Conservation (phyloP, 805 yeast species). For the Kuraishia borneana region DNA sequence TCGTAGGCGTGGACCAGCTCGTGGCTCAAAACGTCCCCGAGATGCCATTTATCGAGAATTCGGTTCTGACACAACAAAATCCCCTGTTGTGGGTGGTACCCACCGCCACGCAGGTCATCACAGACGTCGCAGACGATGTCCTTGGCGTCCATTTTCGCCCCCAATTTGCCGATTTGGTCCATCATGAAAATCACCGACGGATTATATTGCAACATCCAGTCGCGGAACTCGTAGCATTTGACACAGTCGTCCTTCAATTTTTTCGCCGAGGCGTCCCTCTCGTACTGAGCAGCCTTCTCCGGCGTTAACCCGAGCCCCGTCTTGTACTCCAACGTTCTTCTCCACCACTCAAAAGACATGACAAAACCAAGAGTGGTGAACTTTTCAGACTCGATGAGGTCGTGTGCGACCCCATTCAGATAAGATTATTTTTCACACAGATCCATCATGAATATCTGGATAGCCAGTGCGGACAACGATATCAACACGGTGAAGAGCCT, state of each 20-base stretch:
- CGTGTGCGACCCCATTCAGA: constrained; percentile 4
- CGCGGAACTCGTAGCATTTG: constrained; percentile 61
- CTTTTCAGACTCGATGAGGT: constrained; percentile 16
- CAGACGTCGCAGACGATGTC: constrained; percentile 76
- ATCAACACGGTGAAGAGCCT: constrained; percentile 42
- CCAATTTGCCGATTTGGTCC: constrained; percentile 64
- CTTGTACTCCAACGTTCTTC: constrained; percentile 56
- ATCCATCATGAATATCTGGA: constrained; percentile 65
- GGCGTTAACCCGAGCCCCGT: constrained; percentile 57
- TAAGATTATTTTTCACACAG: not conserved
- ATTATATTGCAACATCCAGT: constrained; percentile 70
- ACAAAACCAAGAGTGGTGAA: constrained; percentile 13
- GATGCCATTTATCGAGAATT: constrained; percentile 58
- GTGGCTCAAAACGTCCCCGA: constrained; percentile 87
- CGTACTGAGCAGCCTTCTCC: constrained; percentile 43
- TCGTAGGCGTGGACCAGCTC: constrained; percentile 93
- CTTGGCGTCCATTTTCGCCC: constrained; percentile 27
- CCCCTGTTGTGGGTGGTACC: constrained; percentile 86
- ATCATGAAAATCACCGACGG: constrained; percentile 85
- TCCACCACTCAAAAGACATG: constrained; percentile 87
- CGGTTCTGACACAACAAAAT: constrained; percentile 81
- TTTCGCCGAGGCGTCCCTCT: constrained; percentile 35
- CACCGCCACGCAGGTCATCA: constrained; percentile 66
- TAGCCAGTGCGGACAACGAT: constrained; percentile 86
- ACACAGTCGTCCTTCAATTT: constrained; percentile 44